Conservation (phyloP, 345 rosid genomes). For the Streptanthus diversifolius region DNA sequence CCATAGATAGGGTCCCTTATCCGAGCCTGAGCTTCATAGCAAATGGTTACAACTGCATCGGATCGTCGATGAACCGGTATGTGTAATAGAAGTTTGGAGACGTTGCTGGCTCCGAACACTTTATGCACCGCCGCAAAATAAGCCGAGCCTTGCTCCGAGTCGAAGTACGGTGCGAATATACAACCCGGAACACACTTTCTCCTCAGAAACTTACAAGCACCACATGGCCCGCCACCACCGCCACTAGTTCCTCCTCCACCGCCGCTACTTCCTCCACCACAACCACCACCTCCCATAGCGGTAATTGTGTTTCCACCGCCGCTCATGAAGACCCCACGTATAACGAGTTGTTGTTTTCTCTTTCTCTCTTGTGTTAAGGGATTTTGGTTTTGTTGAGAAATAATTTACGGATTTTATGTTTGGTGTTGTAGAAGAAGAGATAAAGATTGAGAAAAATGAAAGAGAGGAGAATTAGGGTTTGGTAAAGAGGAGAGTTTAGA, state of each 20-base stretch:
- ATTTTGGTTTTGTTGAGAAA: background rate
- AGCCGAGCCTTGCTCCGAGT: constrained; percentile 81
- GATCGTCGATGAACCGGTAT: constrained; percentile 61
- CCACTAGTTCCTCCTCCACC: constrained; percentile 31
- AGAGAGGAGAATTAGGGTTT: constrained; percentile 43
- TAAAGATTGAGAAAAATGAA: constrained; percentile 12
- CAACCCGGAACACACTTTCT: constrained; percentile 82
- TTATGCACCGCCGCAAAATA: constrained; percentile 86
- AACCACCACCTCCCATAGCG: constrained; percentile 39
- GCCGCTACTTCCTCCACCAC: constrained; percentile 24
- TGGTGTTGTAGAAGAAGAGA: constrained; percentile 10
- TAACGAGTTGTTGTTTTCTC: background rate
- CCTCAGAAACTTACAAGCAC: constrained; percentile 85
- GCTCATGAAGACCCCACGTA: constrained; percentile 43
- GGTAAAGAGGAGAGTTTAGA: constrained; percentile 34
- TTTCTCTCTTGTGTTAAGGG: background rate
- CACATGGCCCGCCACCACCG: constrained; percentile 62
- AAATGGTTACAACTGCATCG: constrained; percentile 73
- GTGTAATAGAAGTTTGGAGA: constrained; percentile 71
- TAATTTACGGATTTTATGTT: background rate
- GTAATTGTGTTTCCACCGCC: constrained; percentile 44
- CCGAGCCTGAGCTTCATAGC: constrained; percentile 77
- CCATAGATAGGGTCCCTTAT: constrained; percentile 79
- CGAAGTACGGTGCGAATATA: constrained; percentile 79
- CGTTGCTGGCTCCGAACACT: constrained; percentile 91